Evolutionary conservation across 305 asterid genomes (phyloP), one percentile per base, ranked within the genome.

Genomic region (Rubia peregrina): DNA sequence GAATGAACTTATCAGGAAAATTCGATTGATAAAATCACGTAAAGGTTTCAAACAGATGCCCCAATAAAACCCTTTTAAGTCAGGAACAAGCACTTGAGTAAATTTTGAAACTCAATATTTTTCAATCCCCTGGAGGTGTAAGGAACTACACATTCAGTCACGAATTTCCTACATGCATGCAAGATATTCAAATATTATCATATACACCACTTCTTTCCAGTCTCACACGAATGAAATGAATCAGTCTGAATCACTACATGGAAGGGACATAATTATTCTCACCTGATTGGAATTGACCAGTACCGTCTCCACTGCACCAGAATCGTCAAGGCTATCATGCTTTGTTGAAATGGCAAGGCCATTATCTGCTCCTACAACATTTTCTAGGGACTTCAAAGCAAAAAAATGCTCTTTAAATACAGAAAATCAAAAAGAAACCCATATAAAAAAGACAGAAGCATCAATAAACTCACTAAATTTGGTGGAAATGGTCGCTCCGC

Each of bases 271-370:
- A 26, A 21, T 3, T 36, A 61, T 13, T 19, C 73, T 67, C 75
- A 89, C 98, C 98, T 94, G 89, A 74, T 87, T 94, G 49, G 99
- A 87, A 76, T 91, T 91, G 76, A 91, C 92, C 79, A 94, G 78
- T 81, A 87, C 88, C 10, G 95, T 87, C 44, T 88, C 88, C 71
- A 87, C 81, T 70, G 80, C 79, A 73, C 92, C 89, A 4, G 88
- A 83, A 81, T 94, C 96, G 66, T 88, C 97, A 41, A 82, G 19
- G 43, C 77, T 71, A 77, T 72, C 85, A 69, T 83, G 89, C 87
- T 86, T 88, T 55, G 85, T 75, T 5, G 85, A 83, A 71, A 86
- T 77, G 68, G 90, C 78, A 68, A 91, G 76, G 61, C 86, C 88
- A 73, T 83, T 86, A 36, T 85, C 94, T 70, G 79, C 88, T 43